These are phyloP conservation scores for Ceratobasidium sp. DNA, from an alignment of 1,284 basidiomycete genomes.

Conservation along the genomic window DNA sequence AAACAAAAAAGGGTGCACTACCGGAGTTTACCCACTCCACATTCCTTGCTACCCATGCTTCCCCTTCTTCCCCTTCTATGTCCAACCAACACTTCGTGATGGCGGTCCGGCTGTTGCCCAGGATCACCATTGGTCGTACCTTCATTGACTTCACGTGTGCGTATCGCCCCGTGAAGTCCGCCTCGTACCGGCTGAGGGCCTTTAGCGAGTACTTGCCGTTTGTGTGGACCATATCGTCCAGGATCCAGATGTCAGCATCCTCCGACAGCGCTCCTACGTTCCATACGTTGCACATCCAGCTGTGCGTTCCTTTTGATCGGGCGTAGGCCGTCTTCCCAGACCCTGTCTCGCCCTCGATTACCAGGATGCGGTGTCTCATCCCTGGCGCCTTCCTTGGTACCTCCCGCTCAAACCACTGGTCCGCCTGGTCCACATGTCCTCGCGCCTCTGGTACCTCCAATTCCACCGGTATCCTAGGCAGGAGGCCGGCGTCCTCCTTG, in stretches of 20 bases:
- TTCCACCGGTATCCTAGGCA: background rate
- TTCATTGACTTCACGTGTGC: background rate
- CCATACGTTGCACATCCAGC: background rate
- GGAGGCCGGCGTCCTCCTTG: background rate
- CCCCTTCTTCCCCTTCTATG: background rate
- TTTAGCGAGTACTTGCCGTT: slow-evolving; percentile 3
- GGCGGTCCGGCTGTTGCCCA: background rate
- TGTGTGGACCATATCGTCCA: background rate
- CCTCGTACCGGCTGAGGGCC: slow-evolving; percentile 2
- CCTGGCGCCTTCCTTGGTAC: background rate
- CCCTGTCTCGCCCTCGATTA: background rate
- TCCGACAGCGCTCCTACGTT: background rate
- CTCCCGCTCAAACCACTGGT: background rate
- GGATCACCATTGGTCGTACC: background rate
- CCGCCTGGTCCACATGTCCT: background rate
- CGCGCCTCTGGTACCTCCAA: background rate
- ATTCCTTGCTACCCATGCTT: background rate
- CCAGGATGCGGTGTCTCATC: background rate
- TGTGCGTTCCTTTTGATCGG: background rate
- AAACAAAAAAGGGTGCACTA: background rate
- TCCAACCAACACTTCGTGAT: background rate
- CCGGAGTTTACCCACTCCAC: background rate
- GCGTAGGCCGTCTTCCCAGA: background rate
- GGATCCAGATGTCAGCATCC: background rate
- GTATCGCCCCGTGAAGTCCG: background rate